A percentile compares a stretch with the other conserved stretches of the same genome.
phyloP scores from a whole-genome alignment of 2,329 filamentous ascomycete genomes.

The Cadophora luteo-olivacea region DNA sequence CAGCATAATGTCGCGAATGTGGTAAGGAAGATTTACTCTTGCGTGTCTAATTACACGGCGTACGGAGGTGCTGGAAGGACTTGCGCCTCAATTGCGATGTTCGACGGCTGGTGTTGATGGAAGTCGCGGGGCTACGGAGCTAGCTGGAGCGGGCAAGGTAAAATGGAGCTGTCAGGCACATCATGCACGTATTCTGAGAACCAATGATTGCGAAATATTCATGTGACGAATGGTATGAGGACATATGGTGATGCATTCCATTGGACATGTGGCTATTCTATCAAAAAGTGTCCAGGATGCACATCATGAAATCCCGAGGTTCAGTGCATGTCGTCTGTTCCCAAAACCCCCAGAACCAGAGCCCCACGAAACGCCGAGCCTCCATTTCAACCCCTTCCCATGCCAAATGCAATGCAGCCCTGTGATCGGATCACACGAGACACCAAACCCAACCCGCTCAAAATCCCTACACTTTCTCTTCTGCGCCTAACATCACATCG shows the following conservation, averaged over 20 bases:
- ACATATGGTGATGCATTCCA: conserved; percentile 14
- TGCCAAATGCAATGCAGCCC: conserved; percentile 1
- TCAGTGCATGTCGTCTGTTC: not conserved
- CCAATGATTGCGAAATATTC: conserved; percentile 25
- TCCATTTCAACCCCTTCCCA: conserved; percentile 7
- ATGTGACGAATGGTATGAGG: conserved; percentile 29
- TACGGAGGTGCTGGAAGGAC: conserved; percentile 13
- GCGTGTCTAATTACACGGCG: conserved; percentile 21
- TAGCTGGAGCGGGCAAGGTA: conserved; percentile 7
- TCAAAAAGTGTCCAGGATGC: not conserved
- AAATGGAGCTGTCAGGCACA: conserved; percentile 24
- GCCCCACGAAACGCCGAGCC: conserved; percentile 16
- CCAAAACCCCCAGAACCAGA: not conserved
- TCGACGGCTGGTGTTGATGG: conserved; percentile 19
- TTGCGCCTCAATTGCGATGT: conserved; percentile 27
- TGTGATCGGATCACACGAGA: conserved; percentile 12
- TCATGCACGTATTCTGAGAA: conserved; percentile 22
- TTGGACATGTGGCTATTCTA: conserved; percentile 12
- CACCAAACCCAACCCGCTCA: not conserved
- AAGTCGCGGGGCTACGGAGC: conserved; percentile 24
- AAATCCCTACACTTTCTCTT: not conserved
- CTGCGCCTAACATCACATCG: conserved; percentile 41
- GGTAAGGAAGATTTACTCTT: conserved; percentile 18
- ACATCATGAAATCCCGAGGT: not conserved
- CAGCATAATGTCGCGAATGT: conserved; percentile 20